Evolutionary conservation across 108 stramenopile species (phyloP).

Genomic region (Cyclotella cryptica): DNA sequence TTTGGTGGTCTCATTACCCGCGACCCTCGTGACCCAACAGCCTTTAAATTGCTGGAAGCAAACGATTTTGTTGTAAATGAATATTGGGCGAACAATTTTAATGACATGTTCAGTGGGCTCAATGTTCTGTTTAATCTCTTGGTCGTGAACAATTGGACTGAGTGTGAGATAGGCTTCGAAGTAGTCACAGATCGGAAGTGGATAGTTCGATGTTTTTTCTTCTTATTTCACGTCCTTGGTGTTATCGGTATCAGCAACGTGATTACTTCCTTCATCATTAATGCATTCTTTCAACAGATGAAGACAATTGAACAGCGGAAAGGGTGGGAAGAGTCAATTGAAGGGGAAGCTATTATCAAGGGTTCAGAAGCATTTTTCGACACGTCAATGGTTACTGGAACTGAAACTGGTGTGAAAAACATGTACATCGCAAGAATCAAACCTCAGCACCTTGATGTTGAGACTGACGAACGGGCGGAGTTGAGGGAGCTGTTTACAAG

Average conservation of each 20-base stretch:
- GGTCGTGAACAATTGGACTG: conserved; percentile 88
- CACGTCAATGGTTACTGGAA: conserved; percentile 64
- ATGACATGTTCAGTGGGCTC: conserved; percentile 78
- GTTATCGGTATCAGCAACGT: conserved; percentile 81
- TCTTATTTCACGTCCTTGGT: conserved; percentile 74
- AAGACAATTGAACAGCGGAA: conserved; percentile 37
- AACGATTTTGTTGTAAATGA: conserved; percentile 66
- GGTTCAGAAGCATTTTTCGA: conserved; percentile 59
- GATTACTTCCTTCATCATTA: conserved; percentile 83
- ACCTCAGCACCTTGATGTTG: conserved; percentile 28
- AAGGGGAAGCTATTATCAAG: conserved; percentile 61
- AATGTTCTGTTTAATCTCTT: conserved; percentile 85
- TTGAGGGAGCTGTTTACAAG: conserved; percentile 22
- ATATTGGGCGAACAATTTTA: conserved; percentile 90
- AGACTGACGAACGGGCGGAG: conserved; percentile 26
- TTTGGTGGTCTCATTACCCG: conserved; percentile 79
- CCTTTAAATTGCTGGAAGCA: conserved; percentile 56
- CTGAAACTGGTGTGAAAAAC: conserved; percentile 52
- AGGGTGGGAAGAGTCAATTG: conserved; percentile 43
- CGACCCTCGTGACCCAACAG: conserved; percentile 64
- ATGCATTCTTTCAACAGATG: conserved; percentile 72
- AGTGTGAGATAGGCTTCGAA: conserved; percentile 45
- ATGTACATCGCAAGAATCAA: conserved; percentile 23
- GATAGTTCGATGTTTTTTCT: conserved; percentile 69
- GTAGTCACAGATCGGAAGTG: conserved; percentile 51